Evolutionary conservation across 768 basidiomycete genomes (phyloP).

Genomic region (Rhodotorula graminis): DNA sequence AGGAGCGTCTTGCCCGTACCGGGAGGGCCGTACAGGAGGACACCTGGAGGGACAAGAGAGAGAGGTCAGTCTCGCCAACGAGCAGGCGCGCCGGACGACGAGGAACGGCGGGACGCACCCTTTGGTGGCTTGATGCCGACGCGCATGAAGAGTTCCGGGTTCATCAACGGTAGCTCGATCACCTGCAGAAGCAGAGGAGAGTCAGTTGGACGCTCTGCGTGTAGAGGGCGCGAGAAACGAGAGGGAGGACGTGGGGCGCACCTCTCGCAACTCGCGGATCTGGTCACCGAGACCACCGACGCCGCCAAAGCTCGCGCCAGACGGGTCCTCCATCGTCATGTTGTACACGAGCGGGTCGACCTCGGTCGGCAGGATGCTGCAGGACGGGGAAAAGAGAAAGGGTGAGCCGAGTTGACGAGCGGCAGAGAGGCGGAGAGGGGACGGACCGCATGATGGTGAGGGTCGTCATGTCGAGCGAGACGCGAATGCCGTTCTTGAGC

Average conservation of each 20-base stretch:
- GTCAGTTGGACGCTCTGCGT: too few species aligned
- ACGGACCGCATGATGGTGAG: constrained; percentile 84
- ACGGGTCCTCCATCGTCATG: constrained; percentile 97
- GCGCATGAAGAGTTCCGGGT: constrained; percentile 87
- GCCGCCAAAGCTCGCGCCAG: constrained; percentile 89
- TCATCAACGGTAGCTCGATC: constrained; percentile 89
- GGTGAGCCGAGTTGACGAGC: too few species aligned
- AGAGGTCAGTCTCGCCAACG: not conserved
- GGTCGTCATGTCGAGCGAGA: constrained; percentile 98
- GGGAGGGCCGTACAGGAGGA: constrained; percentile 90
- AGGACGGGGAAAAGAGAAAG: accelerated
- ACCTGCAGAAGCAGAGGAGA: constrained; percentile 51
- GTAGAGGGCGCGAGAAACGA: too few species aligned
- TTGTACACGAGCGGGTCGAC: constrained; percentile 98
- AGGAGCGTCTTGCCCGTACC: constrained; percentile 95
- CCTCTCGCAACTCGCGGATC: constrained; percentile 92
- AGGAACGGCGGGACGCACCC: constrained; percentile 49
- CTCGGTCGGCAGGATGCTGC: constrained; percentile 78
- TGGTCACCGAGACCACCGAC: constrained; percentile 95
- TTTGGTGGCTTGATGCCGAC: constrained; percentile 96
- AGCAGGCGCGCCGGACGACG: not conserved
- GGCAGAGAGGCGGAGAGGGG: not conserved
- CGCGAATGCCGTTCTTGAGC: constrained; percentile 87
- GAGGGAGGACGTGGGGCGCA: constrained; percentile 45
- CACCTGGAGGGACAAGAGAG: constrained; percentile 44